These are phyloP conservation scores for Magnolia sinica DNA, from an alignment of 164 flowering plant species.

Conservation along the genomic window DNA sequence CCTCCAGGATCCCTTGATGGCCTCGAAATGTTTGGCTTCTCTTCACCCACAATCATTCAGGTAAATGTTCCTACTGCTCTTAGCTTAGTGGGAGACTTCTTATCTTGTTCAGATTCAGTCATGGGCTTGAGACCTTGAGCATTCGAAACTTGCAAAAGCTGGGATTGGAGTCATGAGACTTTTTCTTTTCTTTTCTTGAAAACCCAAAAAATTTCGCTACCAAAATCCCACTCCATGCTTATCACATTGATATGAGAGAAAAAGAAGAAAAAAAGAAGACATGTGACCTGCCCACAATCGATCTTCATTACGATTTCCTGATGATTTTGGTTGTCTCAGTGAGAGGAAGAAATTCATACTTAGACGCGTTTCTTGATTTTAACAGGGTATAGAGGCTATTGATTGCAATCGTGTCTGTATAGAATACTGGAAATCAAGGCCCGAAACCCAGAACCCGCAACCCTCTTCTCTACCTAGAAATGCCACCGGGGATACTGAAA, in stretches of 20 bases:
- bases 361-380: not conserved
- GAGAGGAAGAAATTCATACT: not conserved
- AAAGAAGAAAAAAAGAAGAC: no score
- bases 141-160: no score
- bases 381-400: constrained; percentile 43
- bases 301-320: not conserved
- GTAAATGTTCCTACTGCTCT: constrained; percentile 29
- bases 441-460: constrained; percentile 33
- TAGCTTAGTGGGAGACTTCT: not conserved
- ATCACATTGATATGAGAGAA: no score
- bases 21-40: constrained; percentile 92
- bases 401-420: constrained; percentile 54
- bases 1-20: constrained; percentile 94
- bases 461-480: constrained; percentile 20
- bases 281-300: not conserved
- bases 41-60: constrained; percentile 82
- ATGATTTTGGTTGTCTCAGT: not conserved
- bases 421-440: constrained; percentile 75
- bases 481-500: not conserved
- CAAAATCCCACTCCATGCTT: no score
- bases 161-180: no score
- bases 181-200: no score
- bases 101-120: not conserved
- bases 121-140: not conserved
- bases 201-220: no score